Evolutionary conservation across 257 asterid genomes (phyloP).

Genomic region (Solanum arcanum): DNA sequence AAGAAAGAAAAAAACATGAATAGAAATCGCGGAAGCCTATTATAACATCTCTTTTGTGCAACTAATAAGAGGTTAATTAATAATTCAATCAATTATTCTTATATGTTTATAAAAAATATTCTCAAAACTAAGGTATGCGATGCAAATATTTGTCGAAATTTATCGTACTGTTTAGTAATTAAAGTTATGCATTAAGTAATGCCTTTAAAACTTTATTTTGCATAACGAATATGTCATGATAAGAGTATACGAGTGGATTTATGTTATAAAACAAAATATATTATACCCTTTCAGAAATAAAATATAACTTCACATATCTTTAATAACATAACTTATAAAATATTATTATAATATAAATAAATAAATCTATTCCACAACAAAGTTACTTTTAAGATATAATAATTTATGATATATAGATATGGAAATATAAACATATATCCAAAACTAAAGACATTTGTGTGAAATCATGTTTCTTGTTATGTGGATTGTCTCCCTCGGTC

Average conservation of each 20-base stretch:
- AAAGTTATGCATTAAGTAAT: not conserved
- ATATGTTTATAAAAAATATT: no score
- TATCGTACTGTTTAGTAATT: not conserved
- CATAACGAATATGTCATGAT: no score
- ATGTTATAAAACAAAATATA: not conserved
- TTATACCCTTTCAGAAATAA: not conserved
- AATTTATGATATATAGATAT: no score
- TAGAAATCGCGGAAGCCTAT: not conserved
- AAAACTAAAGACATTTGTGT: not conserved
- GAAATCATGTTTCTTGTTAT: not conserved
- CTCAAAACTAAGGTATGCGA: not conserved
- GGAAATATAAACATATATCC: no score
- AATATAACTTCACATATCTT: not conserved
- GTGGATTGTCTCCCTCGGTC: not conserved
- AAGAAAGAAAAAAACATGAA: no score
- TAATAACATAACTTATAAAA: not conserved
- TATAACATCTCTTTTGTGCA: not conserved
- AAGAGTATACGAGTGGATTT: not conserved
- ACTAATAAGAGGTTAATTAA: not conserved
- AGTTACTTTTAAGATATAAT: not conserved
- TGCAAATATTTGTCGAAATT: not conserved
- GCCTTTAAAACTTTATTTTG: no score
- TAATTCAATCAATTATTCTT: not conserved
- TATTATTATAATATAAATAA: not conserved
- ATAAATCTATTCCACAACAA: not conserved